Conservation (phyloP, 202 grass and related monocot genomes). For the Miscanthus sacchariflorus region DNA sequence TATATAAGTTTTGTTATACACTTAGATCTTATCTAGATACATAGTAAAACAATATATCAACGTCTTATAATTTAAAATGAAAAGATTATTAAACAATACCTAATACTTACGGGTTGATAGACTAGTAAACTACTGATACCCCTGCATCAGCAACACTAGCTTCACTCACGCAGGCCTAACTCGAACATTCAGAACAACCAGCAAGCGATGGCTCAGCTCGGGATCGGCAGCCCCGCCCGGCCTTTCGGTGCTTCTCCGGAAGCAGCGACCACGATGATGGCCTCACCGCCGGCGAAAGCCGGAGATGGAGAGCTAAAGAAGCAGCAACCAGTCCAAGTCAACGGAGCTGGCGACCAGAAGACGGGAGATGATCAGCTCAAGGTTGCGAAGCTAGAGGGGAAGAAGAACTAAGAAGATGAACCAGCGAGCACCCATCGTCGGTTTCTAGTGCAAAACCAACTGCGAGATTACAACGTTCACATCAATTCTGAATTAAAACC, state of each 20-base stretch:
- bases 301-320: not conserved
- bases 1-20: too few species aligned
- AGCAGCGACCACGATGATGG: not conserved
- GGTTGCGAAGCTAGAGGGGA: not conserved
- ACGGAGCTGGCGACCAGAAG: not conserved
- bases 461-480: too few species aligned
- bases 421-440: slow-evolving; percentile 34
- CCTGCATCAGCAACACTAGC: not conserved
- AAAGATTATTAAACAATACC: too few species aligned
- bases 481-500: too few species aligned
- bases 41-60: too few species aligned
- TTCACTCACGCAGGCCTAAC: too few species aligned
- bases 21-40: too few species aligned
- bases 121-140: not conserved
- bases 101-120: too few species aligned
- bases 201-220: not conserved
- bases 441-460: too few species aligned
- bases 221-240: too few species aligned
- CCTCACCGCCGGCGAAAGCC: not conserved
- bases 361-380: not conserved
- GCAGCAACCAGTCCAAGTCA: not conserved
- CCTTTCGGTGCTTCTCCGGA: not conserved
- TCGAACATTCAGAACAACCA: too few species aligned
- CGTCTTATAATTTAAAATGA: too few species aligned
- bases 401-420: not conserved